Evolutionary conservation across 169 alveolate genomes (phyloP).

Genomic region (Haemoproteus tartakovskyi): DNA sequence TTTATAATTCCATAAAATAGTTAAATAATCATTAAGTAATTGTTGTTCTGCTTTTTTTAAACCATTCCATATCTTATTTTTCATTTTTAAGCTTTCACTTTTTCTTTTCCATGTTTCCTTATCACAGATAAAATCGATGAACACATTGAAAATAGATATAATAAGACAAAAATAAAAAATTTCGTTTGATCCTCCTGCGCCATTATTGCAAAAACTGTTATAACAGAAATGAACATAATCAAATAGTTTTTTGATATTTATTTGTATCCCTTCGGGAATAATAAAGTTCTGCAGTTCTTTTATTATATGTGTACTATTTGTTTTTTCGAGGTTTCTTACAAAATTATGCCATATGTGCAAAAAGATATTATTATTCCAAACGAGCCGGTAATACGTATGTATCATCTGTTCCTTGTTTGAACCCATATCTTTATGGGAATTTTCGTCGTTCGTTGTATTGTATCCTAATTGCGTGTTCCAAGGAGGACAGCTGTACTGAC

Average conservation of each 20-base stretch:
- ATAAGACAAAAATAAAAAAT: constrained; percentile 14
- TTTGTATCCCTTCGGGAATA: constrained; percentile 1
- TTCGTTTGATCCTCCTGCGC: constrained; percentile 6
- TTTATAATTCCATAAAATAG: constrained; percentile 17
- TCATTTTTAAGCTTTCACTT: constrained; percentile 5
- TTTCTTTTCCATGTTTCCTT: not conserved
- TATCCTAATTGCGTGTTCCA: too few species aligned
- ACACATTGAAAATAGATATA: constrained; percentile 13
- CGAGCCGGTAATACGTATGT: too few species aligned
- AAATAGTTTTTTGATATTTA: constrained; percentile 13
- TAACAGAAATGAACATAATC: constrained; percentile 39
- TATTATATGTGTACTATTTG: too few species aligned
- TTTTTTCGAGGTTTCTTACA: too few species aligned
- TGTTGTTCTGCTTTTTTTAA: not conserved
- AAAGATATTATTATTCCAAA: too few species aligned
- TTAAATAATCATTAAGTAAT: constrained; percentile 2
- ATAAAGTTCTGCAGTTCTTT: too few species aligned
- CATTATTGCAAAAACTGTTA: constrained; percentile 4
- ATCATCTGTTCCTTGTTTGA: too few species aligned
- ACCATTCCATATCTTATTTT: not conserved
- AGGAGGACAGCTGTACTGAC: too few species aligned
- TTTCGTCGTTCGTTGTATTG: too few species aligned
- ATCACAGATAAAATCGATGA: constrained; percentile 17
- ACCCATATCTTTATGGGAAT: too few species aligned
- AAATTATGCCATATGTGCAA: too few species aligned